Evolutionary conservation across 1,139 yeast genomes (phyloP).

Genomic region (Kodamaea ohmeri): DNA sequence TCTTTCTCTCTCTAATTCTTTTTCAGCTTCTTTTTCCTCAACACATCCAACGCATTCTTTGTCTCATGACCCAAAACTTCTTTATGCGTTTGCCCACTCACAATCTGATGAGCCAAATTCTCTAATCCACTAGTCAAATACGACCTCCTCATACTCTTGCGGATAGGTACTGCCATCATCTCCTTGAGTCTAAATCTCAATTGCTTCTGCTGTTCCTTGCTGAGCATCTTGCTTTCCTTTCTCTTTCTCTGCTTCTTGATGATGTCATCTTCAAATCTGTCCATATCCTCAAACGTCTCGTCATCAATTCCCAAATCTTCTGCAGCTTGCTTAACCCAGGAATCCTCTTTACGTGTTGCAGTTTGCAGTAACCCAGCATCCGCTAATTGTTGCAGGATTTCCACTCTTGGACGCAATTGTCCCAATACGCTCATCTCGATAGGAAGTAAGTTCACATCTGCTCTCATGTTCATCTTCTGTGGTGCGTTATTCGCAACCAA

Average conservation of each 20-base stretch:
- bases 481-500: constrained; percentile 45
- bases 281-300: constrained; percentile 42
- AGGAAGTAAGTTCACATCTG: constrained; percentile 70
- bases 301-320: constrained; percentile 86
- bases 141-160: constrained; percentile 66
- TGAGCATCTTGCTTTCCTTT: constrained; percentile 53
- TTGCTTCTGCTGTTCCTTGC: constrained; percentile 47
- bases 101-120: constrained; percentile 81
- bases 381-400: constrained; percentile 68
- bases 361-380: constrained; percentile 62
- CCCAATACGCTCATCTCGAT: constrained; percentile 71
- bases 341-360: constrained; percentile 65
- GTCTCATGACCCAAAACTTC: constrained; percentile 69
- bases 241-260: constrained; percentile 62
- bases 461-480: constrained; percentile 31
- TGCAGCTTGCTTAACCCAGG: constrained; percentile 89
- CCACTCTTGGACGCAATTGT: constrained; percentile 68
- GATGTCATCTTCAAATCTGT: constrained; percentile 59
- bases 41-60: constrained; percentile 67
- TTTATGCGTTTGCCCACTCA: constrained; percentile 67
- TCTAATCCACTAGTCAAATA: constrained; percentile 83
- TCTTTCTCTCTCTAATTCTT: not conserved
- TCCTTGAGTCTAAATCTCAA: constrained; percentile 56
- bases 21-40: constrained; percentile 37
- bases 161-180: constrained; percentile 56